A percentile compares a stretch with the other conserved stretches of the same genome.
These are phyloP conservation scores for Phoma sp. DNA, from an alignment of 2,329 filamentous ascomycete genomes.

Conservation along the genomic window DNA sequence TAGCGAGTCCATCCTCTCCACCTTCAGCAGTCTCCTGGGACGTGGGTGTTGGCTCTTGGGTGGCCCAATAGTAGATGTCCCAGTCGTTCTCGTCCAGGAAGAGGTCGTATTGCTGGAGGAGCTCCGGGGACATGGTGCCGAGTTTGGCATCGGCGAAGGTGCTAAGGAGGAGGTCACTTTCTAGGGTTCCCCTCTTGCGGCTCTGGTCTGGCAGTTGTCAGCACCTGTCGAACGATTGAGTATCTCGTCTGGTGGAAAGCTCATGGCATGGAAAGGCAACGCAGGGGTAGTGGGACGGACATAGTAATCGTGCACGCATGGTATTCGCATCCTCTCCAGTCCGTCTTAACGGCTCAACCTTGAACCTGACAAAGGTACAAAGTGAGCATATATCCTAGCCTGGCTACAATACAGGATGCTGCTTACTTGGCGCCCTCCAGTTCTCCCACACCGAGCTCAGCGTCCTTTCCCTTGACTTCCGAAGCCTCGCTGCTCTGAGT, in stretches of 20 bases:
- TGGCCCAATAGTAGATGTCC: slow-evolving; percentile 99
- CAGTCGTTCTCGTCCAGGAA: slow-evolving; percentile 99
- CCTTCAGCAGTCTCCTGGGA: slow-evolving; percentile 65
- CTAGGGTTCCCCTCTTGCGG: slow-evolving; percentile 93
- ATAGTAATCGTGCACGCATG: slow-evolving; percentile 85
- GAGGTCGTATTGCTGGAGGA: slow-evolving; percentile 84
- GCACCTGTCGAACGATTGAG: not conserved
- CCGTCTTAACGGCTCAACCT: slow-evolving; percentile 86
- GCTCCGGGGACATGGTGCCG: slow-evolving; percentile 71
- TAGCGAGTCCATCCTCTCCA: slow-evolving; percentile 53
- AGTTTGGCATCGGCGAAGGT: slow-evolving; percentile 90
- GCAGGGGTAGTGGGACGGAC: slow-evolving; percentile 53
- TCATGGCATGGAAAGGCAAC: slow-evolving; percentile 3
- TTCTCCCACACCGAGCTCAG: slow-evolving; percentile 44
- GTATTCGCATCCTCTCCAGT: slow-evolving; percentile 84
- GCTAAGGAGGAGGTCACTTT: slow-evolving; percentile 93
- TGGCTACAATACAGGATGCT: slow-evolving; percentile 73
- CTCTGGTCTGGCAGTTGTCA: slow-evolving; percentile 75
- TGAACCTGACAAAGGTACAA: slow-evolving; percentile 71
- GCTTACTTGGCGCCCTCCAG: slow-evolving; percentile 53
- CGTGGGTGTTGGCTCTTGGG: slow-evolving; percentile 75
- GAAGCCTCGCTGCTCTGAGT: slow-evolving; percentile 60
- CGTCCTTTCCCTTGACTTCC: slow-evolving; percentile 38
- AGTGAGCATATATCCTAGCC: slow-evolving; percentile 70
- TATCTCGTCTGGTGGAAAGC: not conserved